A percentile compares a stretch with the other conserved stretches of the same genome.
phyloP scores from a whole-genome alignment of 176 grass and related monocot species.

The Typha latifolia region DNA sequence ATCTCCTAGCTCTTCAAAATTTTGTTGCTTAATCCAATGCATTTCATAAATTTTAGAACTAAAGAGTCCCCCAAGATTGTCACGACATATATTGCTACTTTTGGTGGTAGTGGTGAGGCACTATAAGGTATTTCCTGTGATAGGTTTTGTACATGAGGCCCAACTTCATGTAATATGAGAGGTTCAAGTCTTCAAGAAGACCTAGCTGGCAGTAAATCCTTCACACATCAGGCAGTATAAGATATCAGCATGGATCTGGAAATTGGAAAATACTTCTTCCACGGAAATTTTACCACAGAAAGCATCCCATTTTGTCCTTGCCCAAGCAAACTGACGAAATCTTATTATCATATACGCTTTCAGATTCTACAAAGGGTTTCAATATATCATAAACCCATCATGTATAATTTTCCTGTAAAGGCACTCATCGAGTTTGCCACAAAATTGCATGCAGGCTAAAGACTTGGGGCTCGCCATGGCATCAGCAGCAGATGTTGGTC shows the following conservation, averaged over 20 bases:
- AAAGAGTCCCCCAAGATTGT: not conserved
- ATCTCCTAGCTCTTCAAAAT: not conserved
- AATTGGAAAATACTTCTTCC: constrained; percentile 1
- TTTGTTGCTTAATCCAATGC: not conserved
- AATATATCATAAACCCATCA: too few species aligned
- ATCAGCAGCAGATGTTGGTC: constrained; percentile 36
- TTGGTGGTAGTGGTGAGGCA: too few species aligned
- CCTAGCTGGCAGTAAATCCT: not conserved
- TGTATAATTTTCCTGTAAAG: too few species aligned
- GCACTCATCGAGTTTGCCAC: too few species aligned
- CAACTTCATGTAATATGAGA: not conserved
- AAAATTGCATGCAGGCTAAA: constrained; percentile 41
- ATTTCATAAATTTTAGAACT: not conserved
- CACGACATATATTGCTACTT: not conserved
- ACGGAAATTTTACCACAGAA: not conserved
- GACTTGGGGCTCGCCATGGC: constrained; percentile 65
- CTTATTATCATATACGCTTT: too few species aligned
- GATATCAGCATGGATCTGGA: not conserved
- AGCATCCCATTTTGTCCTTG: not conserved
- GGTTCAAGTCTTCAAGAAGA: not conserved
- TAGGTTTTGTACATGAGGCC: not conserved
- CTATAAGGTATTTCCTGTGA: too few species aligned
- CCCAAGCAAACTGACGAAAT: not conserved
- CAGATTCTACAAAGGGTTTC: too few species aligned
- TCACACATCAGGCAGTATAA: not conserved